Evolutionary conservation across 106 monocot genomes (phyloP).

Genomic region (Narthecium ossifragum): DNA sequence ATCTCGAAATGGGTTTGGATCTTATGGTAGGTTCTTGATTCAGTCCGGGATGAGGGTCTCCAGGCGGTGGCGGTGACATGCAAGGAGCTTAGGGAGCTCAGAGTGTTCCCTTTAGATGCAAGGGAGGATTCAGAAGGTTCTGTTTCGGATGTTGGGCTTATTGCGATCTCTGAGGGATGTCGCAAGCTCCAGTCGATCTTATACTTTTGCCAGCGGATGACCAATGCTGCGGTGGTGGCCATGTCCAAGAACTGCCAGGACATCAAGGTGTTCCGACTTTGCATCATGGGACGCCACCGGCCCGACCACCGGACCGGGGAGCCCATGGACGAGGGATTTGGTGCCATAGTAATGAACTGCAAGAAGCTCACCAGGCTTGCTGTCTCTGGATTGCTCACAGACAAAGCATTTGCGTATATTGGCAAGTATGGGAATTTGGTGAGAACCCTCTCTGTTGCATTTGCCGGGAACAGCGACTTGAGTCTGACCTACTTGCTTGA

Average conservation of each 20-base stretch:
- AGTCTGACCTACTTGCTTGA: constrained; percentile 59
- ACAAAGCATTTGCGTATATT: constrained; percentile 71
- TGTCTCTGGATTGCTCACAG: constrained; percentile 75
- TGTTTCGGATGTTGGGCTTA: constrained; percentile 61
- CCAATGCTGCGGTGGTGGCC: constrained; percentile 60
- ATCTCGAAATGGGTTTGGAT: not conserved
- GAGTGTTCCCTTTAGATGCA: constrained; percentile 51
- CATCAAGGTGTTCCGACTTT: constrained; percentile 68
- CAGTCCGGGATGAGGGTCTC: constrained; percentile 56
- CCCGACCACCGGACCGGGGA: constrained; percentile 60
- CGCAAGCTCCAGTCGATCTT: constrained; percentile 68
- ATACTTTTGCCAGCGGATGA: constrained; percentile 87
- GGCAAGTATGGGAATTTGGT: constrained; percentile 73
- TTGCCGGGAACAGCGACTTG: constrained; percentile 66
- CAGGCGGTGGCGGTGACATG: constrained; percentile 61
- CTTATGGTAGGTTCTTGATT: constrained; percentile 41
- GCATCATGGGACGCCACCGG: constrained; percentile 70
- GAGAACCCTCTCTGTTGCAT: constrained; percentile 83
- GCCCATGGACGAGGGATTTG: constrained; percentile 88
- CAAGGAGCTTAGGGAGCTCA: constrained; percentile 48
- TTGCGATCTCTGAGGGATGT: constrained; percentile 77
- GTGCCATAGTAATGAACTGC: constrained; percentile 83
- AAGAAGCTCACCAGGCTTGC: constrained; percentile 78
- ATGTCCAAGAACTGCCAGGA: constrained; percentile 82
- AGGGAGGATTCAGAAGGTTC: constrained; percentile 46